Evolutionary conservation across 1,284 basidiomycete species (phyloP), one percentile per base, ranked within the genome.

Genomic region (Caloboletus inedulis): DNA sequence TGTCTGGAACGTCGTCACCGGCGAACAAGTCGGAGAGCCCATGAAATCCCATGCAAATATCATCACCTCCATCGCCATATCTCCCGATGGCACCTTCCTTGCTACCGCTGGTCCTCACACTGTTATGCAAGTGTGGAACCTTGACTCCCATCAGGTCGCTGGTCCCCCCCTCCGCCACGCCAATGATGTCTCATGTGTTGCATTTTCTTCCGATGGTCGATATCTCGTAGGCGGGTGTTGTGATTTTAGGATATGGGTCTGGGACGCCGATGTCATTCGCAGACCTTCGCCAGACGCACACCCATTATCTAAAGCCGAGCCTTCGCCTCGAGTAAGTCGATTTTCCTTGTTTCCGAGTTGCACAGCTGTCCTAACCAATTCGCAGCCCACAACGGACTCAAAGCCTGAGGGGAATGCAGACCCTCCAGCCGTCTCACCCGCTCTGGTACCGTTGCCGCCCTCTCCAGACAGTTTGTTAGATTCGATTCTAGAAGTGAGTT

Each of bases 81-180:
- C 68, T 6, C 65, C 69, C 4, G 59, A 71, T 14, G 66, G 69
- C 41, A 49, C 52, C 27, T 68, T 54, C 47, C 65, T 66, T 13
- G 66, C 65, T 6, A 69, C 65, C 23, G 61, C 64, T n/a, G 63
- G 64, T 1, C 65, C 63, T 14, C 58, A 63, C 49, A 52, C 54
- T 27, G 53, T 64, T 53, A 58, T 67, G 62, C 66, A 68, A 43
- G 53, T 65, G 3, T 65, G 64, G 64, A 65, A 67, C 51, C 62
- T 65, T 1, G 56, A 36, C 19, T 58, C 66, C 31, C 58, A 58
- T 18, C 55, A 62, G 39, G 36, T 52, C 33, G 42, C 50, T n/a
- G 60, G 56, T 25, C 56, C 58, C 1, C 61, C 46, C 40, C 65
- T 65, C 47, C 62, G 55, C 19, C 67, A 66, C 21, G 63, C 65